These are phyloP conservation scores for Penicillium diatomitis DNA, from an alignment of 495 filamentous ascomycete genomes.

Conservation along the genomic window DNA sequence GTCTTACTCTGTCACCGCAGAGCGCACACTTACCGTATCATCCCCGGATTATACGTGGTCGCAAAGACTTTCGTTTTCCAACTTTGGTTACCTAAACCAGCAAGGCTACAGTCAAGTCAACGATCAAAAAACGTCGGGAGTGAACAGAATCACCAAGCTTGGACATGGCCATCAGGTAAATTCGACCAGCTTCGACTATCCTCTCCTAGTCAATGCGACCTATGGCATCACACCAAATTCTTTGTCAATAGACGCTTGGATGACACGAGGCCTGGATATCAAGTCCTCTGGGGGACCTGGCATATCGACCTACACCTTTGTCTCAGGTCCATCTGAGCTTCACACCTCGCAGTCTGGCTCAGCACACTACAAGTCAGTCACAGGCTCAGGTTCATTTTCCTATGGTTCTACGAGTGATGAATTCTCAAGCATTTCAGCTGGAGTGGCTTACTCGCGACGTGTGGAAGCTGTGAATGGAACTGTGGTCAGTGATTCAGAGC, in stretches of 20 bases:
- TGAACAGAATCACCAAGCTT: slow-evolving; percentile 36
- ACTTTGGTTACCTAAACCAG: slow-evolving; percentile 48
- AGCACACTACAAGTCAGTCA: slow-evolving; percentile 15
- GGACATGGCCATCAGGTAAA: slow-evolving; percentile 10
- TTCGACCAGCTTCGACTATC: slow-evolving; percentile 49
- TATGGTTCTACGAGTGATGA: slow-evolving; percentile 20
- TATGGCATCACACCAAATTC: slow-evolving; percentile 40
- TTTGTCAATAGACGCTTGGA: slow-evolving; percentile 48
- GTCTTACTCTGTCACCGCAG: slow-evolving; percentile 47
- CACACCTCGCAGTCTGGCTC: slow-evolving; percentile 23
- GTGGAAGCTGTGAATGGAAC: slow-evolving; percentile 45
- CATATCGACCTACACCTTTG: slow-evolving; percentile 42
- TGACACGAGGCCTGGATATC: slow-evolving; percentile 51
- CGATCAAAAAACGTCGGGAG: slow-evolving; percentile 51
- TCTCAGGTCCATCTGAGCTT: slow-evolving; percentile 19
- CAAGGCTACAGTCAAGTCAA: slow-evolving; percentile 55
- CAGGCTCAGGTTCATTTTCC: slow-evolving; percentile 17
- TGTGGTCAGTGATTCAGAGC: slow-evolving; percentile 25
- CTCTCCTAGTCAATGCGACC: slow-evolving; percentile 50
- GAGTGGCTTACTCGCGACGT: slow-evolving; percentile 35
- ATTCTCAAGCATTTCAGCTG: slow-evolving; percentile 20
- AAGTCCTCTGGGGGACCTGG: slow-evolving; percentile 35
- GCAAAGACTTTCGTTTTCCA: slow-evolving; percentile 50
- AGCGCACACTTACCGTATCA: slow-evolving; percentile 45
- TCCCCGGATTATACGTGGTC: slow-evolving; percentile 48